Evolutionary conservation across 2,329 filamentous ascomycete species (phyloP), one percentile per base, ranked within the genome.

Genomic region (Hymenoscyphus albidus): DNA sequence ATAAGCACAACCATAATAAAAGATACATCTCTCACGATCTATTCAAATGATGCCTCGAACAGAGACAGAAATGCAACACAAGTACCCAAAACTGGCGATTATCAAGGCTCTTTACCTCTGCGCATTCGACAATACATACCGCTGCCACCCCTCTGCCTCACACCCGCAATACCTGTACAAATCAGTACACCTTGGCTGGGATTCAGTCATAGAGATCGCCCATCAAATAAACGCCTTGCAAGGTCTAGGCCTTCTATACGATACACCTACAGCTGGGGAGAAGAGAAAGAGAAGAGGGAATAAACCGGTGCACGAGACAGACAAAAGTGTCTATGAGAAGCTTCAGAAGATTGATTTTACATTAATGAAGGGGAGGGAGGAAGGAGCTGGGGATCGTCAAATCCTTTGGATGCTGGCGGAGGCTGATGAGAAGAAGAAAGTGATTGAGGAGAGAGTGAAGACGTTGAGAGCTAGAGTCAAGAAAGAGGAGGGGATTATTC

Each of bases 151-250:
- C 44, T 22, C 44, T 10, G 18, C 10, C 44, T 22, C 10, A 10
- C 44, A 51, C 44, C 44, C 18, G 22, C n/a, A 51, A 27, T 51
- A 51, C 44, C 44, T 51, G n/a, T 51, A 51, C 44, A n/a, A 51
- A 27, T 7, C 7, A 10, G 44, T 27, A 18, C 22, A 51, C 9
- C 7, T 51, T 12, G 22, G 0, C 18, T 5, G 22, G 6, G 18
- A 27, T 10, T 27, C 7, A 12, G 10, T 10, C 44, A n/a, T 12
- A 9, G 10, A 27, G 1, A 51, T 51, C n/a, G 18, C 44, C 7
- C 22, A 12, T 22, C 18, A 51, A 22, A 51, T 51, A 18, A 51
- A 51, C 7, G 2, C 12, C n/a, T 51, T 51, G n/a, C 44, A 27
- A 51, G 18, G 22, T 51, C 44, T 51, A 12, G 18, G n/a, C 12